phyloP scores from a whole-genome alignment of 139 green algal species.

The Chlorella sp. region DNA sequence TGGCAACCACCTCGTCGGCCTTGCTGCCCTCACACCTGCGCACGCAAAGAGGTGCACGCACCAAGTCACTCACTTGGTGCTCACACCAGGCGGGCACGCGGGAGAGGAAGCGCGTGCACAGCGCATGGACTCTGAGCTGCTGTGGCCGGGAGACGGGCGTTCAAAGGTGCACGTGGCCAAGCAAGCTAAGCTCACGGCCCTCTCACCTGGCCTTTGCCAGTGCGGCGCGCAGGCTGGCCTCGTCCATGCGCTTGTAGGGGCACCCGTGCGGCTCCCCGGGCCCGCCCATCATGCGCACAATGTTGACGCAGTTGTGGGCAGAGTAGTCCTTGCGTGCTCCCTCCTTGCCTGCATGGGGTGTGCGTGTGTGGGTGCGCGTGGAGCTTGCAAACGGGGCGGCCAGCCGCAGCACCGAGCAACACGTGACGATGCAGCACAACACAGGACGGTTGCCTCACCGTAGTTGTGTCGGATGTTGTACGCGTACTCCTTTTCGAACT shows the following conservation, averaged over 20 bases:
- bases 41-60: background rate
- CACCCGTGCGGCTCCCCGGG: constrained; percentile 62
- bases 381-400: too few species aligned
- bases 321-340: constrained; percentile 38
- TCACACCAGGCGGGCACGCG: background rate
- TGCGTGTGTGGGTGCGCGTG: background rate
- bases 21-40: constrained; percentile 1
- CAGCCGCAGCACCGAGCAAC: too few species aligned
- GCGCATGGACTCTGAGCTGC: too few species aligned
- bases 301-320: constrained; percentile 54
- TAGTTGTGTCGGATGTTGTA: constrained; percentile 98
- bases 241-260: constrained; percentile 79
- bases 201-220: constrained; percentile 45
- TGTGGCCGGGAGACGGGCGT: too few species aligned
- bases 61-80: background rate
- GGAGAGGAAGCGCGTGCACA: background rate
- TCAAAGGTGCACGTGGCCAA: too few species aligned
- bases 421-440: background rate
- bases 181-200: background rate
- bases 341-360: constrained; percentile 44
- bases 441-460: constrained; percentile 28
- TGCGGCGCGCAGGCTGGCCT: constrained; percentile 48
- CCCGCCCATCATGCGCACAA: constrained; percentile 61
- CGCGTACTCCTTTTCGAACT: constrained; percentile 96
- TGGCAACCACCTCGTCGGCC: constrained; percentile 66